Base-by-base conservation (phyloP, 2,329 filamentous ascomycete genomes). In the Aspergillus sp. region DNA sequence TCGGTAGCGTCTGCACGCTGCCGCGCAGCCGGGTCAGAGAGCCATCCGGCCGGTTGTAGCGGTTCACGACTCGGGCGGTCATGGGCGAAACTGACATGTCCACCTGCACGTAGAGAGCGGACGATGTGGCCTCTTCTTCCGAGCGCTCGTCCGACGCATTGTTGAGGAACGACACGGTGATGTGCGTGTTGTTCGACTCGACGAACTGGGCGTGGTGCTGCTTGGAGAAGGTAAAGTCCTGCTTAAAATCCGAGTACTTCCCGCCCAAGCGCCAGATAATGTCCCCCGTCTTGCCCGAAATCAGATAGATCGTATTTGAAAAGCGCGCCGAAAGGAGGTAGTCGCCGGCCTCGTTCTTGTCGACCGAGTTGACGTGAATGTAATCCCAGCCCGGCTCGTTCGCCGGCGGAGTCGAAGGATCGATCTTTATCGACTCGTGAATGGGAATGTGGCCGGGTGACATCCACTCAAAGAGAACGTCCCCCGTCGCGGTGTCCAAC, bases 241-340 rank as follows among this genome's bases (percentile, higher is more conserved):
- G 41, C 8, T 34, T 27, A 30, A 61, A 58, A 31, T 57, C 40
- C 5, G 48, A 53, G 15, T 47, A 40, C 10, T 39, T 37, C 4
- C 59, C 61, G 12, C 60, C 59, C 3, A 65, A 51, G 5, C 54
- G 48, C 62, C 61, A 66, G 24, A 61, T 40, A 24, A 64, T 51
- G 15, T 42, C 38, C 6, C 59, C 57, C 28, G 61, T 51, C 5
- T 49, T 30, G 1, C 59, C 57, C 2, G 55, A 61, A 11, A 65
- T 53, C 25, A 55, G 47, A 37, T 63, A 64, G 26, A 66, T 47
- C 3, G 52, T 51, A 42, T 53, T 52, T 4, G 56, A 57, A 40
- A 58, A 57, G 5, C 62, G 54, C 5, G 55, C 46, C 2, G 61
- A 64, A 6, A 64, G 40, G 7, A 64, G 42, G 29, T 60, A 64